Percentiles rank a stretch among this genome's conserved stretches.
These are phyloP conservation scores for Aspergillus neotritici DNA, from an alignment of 2,329 filamentous ascomycete genomes.

Conservation along the genomic window DNA sequence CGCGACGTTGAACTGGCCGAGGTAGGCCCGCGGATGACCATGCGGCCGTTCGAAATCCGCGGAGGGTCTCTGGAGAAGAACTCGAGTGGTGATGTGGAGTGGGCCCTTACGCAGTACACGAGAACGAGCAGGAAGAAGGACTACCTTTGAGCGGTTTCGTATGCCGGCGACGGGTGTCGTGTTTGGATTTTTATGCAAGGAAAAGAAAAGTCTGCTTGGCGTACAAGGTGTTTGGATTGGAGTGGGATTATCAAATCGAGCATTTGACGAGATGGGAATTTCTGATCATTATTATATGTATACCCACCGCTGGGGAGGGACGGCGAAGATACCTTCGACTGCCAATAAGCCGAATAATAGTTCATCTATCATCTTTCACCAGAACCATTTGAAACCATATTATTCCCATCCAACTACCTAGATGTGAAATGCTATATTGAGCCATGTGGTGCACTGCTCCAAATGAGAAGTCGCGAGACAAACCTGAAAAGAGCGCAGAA, in stretches of 20 bases:
- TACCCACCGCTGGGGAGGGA: conserved; percentile 18
- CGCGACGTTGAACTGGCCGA: conserved; percentile 84
- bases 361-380: too few species aligned
- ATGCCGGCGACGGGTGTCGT: conserved; percentile 8
- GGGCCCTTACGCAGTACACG: conserved; percentile 94
- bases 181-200: conserved; percentile 13
- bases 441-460: too few species aligned
- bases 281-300: conserved; percentile 19
- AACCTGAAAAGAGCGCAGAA: too few species aligned
- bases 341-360: too few species aligned
- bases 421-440: too few species aligned
- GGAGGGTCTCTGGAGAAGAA: conserved; percentile 81
- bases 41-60: conserved; percentile 89
- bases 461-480: too few species aligned
- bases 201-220: conserved; percentile 24
- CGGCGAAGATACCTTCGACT: too few species aligned
- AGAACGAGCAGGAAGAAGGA: conserved; percentile 93
- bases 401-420: too few species aligned
- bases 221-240: conserved; percentile 26
- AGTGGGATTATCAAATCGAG: conserved; percentile 15
- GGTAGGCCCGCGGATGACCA: conserved; percentile 93
- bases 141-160: conserved; percentile 57
- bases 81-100: conserved; percentile 92
- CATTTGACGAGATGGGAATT: conserved; percentile 14
- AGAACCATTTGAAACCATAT: too few species aligned